Percentiles rank a stretch among this genome's conserved stretches.
Evolutionary conservation across 129 eudicot species (phyloP).

Genomic region (Sambucus nigra): DNA sequence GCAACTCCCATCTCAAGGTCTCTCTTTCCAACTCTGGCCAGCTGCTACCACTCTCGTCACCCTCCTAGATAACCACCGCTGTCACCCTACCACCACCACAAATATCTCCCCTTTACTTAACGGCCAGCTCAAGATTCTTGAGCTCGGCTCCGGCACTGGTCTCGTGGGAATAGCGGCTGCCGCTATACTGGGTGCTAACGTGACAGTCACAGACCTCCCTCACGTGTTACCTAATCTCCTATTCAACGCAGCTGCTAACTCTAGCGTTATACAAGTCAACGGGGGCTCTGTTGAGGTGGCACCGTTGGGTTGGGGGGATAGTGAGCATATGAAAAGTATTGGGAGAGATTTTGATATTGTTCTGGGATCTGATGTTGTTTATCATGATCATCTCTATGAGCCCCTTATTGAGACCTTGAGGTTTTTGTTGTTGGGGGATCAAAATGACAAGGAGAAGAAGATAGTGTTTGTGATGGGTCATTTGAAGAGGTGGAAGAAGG

Average conservation of each 20-base stretch:
- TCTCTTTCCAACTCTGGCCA: conserved; percentile 99
- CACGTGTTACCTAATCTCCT: conserved; percentile 64
- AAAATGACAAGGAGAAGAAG: conserved; percentile 20
- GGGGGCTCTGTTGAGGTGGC: conserved; percentile 62
- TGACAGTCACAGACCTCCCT: conserved; percentile 80
- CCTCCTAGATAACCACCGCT: conserved; percentile 38
- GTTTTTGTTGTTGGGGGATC: conserved; percentile 33
- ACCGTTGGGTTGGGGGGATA: conserved; percentile 64
- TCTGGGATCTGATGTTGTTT: conserved; percentile 81
- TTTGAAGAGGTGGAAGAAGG: conserved; percentile 94
- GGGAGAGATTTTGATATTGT: conserved; percentile 59
- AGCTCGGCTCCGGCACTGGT: conserved; percentile 96
- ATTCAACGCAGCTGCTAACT: conserved; percentile 48
- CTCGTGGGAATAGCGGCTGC: conserved; percentile 82
- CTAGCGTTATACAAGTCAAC: conserved; percentile 16
- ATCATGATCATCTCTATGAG: conserved; percentile 68
- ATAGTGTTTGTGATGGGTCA: conserved; percentile 79
- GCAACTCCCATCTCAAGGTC: conserved; percentile 64
- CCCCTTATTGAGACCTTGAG: conserved; percentile 72
- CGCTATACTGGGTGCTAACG: conserved; percentile 66
- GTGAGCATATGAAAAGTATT: conserved; percentile 46
- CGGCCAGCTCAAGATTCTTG: conserved; percentile 51
- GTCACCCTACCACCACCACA: conserved; percentile 16
- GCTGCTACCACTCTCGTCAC: conserved; percentile 63
- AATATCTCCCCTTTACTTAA: conserved; percentile 16